Evolutionary conservation across 768 basidiomycete genomes (phyloP).

Genomic region (Naganishia vaughanmartiniae): DNA sequence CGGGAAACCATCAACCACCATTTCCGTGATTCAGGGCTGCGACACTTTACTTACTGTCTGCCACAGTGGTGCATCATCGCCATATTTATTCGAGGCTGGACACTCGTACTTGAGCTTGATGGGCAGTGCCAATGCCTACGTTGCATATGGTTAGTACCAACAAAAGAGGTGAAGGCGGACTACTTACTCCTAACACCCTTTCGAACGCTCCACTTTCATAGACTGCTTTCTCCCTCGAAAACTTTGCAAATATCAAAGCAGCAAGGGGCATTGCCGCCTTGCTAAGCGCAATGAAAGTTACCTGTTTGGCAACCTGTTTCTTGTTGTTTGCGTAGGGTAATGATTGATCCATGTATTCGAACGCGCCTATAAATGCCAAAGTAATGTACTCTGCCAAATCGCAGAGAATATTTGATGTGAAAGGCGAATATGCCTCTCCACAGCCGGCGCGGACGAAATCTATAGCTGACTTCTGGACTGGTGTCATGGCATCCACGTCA

Average conservation of each 20-base stretch:
- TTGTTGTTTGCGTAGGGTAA: slow-evolving; percentile 46
- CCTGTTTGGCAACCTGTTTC: slow-evolving; percentile 60
- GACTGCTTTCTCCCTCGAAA: slow-evolving; percentile 58
- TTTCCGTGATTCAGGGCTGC: neutral
- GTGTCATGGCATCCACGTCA: slow-evolving; percentile 72
- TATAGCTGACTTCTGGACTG: slow-evolving; percentile 65
- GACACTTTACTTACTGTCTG: slow-evolving; percentile 67
- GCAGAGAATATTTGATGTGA: slow-evolving; percentile 58
- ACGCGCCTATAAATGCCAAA: slow-evolving; percentile 71
- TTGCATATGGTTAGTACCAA: neutral
- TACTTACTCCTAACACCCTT: slow-evolving; percentile 68
- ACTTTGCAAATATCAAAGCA: slow-evolving; percentile 67
- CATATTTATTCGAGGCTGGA: slow-evolving; percentile 80
- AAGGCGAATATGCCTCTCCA: neutral
- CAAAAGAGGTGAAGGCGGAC: neutral
- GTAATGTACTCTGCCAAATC: slow-evolving; percentile 83
- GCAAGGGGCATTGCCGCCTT: slow-evolving; percentile 84
- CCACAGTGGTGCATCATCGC: slow-evolving; percentile 85
- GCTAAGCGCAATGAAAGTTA: slow-evolving; percentile 85
- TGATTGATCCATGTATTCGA: slow-evolving; percentile 25
- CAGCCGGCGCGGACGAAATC: slow-evolving; percentile 54
- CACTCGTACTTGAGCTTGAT: slow-evolving; percentile 94
- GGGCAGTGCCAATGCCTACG: slow-evolving; percentile 79
- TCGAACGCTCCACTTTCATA: slow-evolving; percentile 82
- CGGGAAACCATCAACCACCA: neutral